phyloP scores from a whole-genome alignment of 2,329 filamentous ascomycete species.

The Nemania sp. region DNA sequence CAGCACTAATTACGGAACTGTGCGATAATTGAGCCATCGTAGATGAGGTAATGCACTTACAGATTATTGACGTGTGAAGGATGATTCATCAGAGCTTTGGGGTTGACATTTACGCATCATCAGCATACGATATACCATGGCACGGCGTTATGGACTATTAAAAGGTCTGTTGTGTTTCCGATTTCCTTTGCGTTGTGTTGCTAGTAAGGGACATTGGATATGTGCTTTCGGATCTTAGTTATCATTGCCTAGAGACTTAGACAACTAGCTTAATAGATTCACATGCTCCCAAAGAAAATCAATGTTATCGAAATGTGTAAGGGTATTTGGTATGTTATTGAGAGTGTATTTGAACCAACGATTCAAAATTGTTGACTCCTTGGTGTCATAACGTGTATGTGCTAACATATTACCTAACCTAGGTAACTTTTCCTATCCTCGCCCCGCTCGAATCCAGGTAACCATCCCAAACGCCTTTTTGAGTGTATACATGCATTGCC shows the following conservation, averaged over 20 bases:
- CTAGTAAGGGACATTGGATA: neutral
- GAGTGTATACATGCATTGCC: slow-evolving; percentile 15
- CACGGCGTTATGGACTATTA: slow-evolving; percentile 32
- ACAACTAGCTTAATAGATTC: slow-evolving; percentile 1
- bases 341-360: neutral
- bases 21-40: slow-evolving; percentile 12
- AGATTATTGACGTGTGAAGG: slow-evolving; percentile 19
- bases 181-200: neutral
- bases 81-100: slow-evolving; percentile 1
- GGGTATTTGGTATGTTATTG: neutral
- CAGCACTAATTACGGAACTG: slow-evolving; percentile 28
- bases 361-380: neutral
- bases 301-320: neutral
- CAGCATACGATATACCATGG: slow-evolving; percentile 9
- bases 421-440: slow-evolving; percentile 23
- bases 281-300: neutral
- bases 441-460: slow-evolving; percentile 27
- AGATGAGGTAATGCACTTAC: slow-evolving; percentile 13
- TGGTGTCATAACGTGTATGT: slow-evolving; percentile 1
- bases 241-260: slow-evolving; percentile 5
- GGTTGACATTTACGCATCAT: slow-evolving; percentile 20
- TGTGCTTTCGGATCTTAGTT: neutral
- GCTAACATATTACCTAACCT: slow-evolving; percentile 7
- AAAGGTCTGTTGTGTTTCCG: slow-evolving; percentile 1
- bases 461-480: slow-evolving; percentile 35